These are phyloP conservation scores for Asterella californica DNA, from an alignment of 225 moss, liverwort and hornwort species.

Conservation along the genomic window DNA sequence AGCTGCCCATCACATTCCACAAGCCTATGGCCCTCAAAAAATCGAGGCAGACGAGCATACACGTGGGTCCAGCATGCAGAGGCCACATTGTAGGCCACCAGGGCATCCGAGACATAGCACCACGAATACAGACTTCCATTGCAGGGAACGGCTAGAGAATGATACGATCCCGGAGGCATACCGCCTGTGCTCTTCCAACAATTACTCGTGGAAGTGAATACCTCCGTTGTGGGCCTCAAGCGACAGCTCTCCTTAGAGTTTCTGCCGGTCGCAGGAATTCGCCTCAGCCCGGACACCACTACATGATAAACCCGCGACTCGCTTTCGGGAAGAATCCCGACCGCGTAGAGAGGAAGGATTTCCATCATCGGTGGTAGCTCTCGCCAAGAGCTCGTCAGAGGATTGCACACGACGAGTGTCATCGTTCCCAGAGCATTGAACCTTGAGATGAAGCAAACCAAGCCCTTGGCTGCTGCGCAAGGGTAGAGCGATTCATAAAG, in stretches of 20 bases:
- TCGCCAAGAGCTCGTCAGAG: slow-evolving; percentile 42
- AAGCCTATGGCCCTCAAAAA: slow-evolving; percentile 45
- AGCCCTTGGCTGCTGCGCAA: slow-evolving; percentile 41
- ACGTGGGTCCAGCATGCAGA: slow-evolving; percentile 44
- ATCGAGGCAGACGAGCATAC: slow-evolving; percentile 41
- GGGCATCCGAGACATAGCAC: slow-evolving; percentile 49
- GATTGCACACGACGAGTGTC: slow-evolving; percentile 45
- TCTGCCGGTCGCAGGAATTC: slow-evolving; percentile 23
- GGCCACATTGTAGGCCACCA: slow-evolving; percentile 41
- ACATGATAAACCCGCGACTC: slow-evolving; percentile 36
- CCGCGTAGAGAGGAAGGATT: slow-evolving; percentile 44
- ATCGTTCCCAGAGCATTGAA: slow-evolving; percentile 45
- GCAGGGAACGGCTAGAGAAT: slow-evolving; percentile 47
- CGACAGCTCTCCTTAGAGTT: slow-evolving; percentile 27
- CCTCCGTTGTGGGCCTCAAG: slow-evolving; percentile 41
- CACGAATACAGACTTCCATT: slow-evolving; percentile 45
- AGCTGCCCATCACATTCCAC: slow-evolving; percentile 41
- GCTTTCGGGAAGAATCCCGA: slow-evolving; percentile 38
- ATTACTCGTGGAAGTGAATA: slow-evolving; percentile 39
- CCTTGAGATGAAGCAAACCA: slow-evolving; percentile 48
- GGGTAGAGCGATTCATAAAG: slow-evolving; percentile 39
- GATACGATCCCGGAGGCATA: slow-evolving; percentile 48
- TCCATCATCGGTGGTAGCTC: slow-evolving; percentile 47
- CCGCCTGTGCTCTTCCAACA: slow-evolving; percentile 43
- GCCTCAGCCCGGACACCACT: slow-evolving; percentile 46